Conservation (phyloP, 768 basidiomycete genomes). For the Tulasnella sp. region DNA sequence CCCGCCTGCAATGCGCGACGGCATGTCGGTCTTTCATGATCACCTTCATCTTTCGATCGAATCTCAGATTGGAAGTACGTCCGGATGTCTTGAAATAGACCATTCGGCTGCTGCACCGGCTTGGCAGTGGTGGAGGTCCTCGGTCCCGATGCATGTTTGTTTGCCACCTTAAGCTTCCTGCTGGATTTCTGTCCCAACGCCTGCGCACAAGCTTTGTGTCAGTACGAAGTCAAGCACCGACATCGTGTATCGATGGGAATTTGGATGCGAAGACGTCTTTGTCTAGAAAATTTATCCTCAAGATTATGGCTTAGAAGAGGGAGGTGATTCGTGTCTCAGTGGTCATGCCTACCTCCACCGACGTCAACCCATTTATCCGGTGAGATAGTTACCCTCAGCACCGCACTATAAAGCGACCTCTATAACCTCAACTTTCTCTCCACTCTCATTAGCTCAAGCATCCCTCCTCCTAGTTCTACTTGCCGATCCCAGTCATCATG, state of each 20-base stretch:
- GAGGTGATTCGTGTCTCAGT: background rate
- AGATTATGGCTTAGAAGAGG: background rate
- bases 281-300: background rate
- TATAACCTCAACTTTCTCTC: background rate
- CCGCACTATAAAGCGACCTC: background rate
- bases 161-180: too few relatives aligned
- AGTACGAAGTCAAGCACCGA: background rate
- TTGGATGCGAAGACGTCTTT: background rate
- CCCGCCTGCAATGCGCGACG: constrained; percentile 88
- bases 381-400: background rate
- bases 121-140: too few relatives aligned
- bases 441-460: background rate
- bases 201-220: too few relatives aligned
- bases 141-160: too few relatives aligned
- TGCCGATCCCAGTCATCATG: constrained; percentile 7
- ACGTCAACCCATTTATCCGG: constrained; percentile 19
- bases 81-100: too few relatives aligned
- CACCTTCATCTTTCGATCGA: constrained; percentile 63
- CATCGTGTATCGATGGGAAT: background rate
- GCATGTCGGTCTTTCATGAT: constrained; percentile 81
- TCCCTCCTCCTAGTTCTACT: background rate
- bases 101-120: too few relatives aligned
- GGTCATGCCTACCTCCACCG: background rate
- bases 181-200: too few relatives aligned
- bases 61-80: background rate